A percentile compares a stretch with the other conserved stretches of the same genome.
Evolutionary conservation across 1,284 basidiomycete species (phyloP).

Genomic region (Porodaedalea pini): DNA sequence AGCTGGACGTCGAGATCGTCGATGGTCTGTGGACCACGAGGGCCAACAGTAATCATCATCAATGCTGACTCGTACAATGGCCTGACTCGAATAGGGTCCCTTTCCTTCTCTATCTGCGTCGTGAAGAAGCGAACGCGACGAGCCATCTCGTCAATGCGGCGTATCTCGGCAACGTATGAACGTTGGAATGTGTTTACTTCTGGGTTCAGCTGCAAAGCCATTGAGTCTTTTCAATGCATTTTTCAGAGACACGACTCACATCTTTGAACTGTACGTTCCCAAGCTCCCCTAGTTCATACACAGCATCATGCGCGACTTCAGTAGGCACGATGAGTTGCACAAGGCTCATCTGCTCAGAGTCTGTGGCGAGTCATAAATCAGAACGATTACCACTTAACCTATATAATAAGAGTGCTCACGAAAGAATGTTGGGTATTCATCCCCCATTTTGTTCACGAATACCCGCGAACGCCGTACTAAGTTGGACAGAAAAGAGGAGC

Average conservation of each 20-base stretch:
- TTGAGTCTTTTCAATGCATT: constrained; percentile 15
- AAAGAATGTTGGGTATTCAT: constrained; percentile 22
- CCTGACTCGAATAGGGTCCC: constrained; percentile 76
- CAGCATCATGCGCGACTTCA: constrained; percentile 96
- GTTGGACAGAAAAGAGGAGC: not conserved
- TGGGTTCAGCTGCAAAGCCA: constrained; percentile 75
- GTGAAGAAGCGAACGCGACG: constrained; percentile 90
- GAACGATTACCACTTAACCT: not conserved
- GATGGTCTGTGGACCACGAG: constrained; percentile 87
- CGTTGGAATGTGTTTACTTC: constrained; percentile 97
- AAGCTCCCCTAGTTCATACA: constrained; percentile 92
- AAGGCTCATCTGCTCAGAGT: constrained; percentile 95
- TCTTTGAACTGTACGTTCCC: constrained; percentile 98
- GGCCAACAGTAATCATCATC: constrained; percentile 81
- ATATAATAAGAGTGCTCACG: constrained; percentile 6
- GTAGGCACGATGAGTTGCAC: constrained; percentile 97
- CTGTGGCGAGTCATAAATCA: constrained; percentile 37
- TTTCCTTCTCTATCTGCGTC: constrained; percentile 83
- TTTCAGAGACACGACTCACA: constrained; percentile 45
- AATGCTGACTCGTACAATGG: constrained; percentile 74
- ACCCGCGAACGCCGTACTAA: not conserved
- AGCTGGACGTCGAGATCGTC: constrained; percentile 92
- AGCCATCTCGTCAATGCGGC: constrained; percentile 93
- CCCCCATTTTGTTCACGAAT: constrained; percentile 10
- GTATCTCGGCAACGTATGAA: constrained; percentile 94